These are phyloP conservation scores for Serendipita indica DNA, from an alignment of 768 basidiomycete species.

Conservation along the genomic window DNA sequence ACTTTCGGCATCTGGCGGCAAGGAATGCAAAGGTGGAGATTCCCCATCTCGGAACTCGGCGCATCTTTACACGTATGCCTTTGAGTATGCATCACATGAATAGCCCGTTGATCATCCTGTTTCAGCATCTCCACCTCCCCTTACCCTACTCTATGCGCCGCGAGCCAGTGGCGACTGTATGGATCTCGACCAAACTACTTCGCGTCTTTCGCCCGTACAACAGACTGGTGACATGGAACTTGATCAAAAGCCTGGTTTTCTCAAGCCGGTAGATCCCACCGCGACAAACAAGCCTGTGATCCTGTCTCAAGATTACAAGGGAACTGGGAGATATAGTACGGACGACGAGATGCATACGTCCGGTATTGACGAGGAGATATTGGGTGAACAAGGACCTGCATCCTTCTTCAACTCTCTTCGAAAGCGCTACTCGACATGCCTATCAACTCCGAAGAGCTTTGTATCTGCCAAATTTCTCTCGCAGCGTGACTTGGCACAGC, in stretches of 20 bases:
- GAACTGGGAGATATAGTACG: not conserved
- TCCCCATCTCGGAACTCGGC: not conserved
- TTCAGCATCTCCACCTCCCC: not conserved
- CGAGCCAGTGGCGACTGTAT: not conserved
- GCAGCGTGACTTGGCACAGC: too few species aligned
- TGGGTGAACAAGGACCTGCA: not conserved
- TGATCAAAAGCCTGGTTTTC: not conserved
- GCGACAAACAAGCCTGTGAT: too few species aligned
- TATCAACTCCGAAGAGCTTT: too few species aligned
- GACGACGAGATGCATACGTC: conserved; percentile 2
- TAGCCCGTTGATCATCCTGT: not conserved
- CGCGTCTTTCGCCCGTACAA: not conserved
- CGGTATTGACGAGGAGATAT: not conserved
- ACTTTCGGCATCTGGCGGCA: not conserved
- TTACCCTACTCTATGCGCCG: not conserved
- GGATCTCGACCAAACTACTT: not conserved
- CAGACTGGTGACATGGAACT: not conserved
- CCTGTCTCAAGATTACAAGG: not conserved
- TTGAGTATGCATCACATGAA: not conserved
- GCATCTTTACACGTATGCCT: not conserved
- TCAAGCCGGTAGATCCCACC: too few species aligned
- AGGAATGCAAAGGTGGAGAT: not conserved
- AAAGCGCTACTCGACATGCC: too few species aligned
- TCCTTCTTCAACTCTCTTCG: too few species aligned
- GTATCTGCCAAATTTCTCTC: too few species aligned